Conservation (phyloP, 1,139 yeast genomes). For the Lipomyces yarrowii region DNA sequence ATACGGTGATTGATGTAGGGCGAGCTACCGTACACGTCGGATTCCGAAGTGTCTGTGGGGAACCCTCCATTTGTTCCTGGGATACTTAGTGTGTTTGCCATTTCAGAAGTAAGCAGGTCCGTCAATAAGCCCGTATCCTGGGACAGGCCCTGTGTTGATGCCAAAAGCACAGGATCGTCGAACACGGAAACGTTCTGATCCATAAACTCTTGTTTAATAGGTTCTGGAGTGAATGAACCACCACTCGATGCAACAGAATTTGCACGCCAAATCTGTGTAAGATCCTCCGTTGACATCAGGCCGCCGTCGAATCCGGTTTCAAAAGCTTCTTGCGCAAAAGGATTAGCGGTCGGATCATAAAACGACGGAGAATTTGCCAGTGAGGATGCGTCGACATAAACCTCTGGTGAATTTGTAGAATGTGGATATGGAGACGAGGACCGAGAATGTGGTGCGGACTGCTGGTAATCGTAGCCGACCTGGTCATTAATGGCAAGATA, state of each 20-base stretch:
- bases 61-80: neutral
- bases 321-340: neutral
- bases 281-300: neutral
- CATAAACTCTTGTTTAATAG: neutral
- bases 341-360: neutral
- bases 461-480: neutral
- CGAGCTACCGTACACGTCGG: neutral
- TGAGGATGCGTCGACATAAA: neutral
- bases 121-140: neutral
- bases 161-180: neutral
- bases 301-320: neutral
- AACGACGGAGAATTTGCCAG: neutral
- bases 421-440: neutral
- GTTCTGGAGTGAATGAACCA: neutral
- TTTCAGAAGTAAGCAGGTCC: neutral
- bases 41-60: neutral
- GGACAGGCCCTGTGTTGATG: neutral
- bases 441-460: neutral
- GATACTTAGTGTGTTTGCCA: neutral
- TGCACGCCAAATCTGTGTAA: neutral
- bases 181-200: neutral
- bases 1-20: constrained; percentile 3
- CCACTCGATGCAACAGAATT: neutral
- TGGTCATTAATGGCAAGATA: neutral
- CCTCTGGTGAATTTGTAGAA: neutral